Evolutionary conservation across 1,284 basidiomycete species (phyloP).

Genomic region (Melampsora larici-populina): DNA sequence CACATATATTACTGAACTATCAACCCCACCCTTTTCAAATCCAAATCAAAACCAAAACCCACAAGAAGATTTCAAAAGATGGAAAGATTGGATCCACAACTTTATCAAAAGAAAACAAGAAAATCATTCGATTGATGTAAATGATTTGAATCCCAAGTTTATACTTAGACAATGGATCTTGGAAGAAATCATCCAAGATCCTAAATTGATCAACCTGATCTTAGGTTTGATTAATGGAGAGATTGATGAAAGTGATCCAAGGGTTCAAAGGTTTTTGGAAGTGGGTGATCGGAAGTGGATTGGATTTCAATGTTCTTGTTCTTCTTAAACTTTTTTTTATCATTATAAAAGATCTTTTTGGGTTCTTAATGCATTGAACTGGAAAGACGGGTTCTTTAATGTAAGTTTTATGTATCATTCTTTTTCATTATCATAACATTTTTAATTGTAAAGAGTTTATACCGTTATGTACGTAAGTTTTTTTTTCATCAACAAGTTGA

Average conservation of each 20-base stretch:
- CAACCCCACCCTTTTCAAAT: slow-evolving; percentile 50
- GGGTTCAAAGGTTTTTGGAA: slow-evolving; percentile 73
- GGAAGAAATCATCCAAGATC: slow-evolving; percentile 75
- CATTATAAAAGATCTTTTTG: too few relatives aligned
- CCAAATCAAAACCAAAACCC: too few relatives aligned
- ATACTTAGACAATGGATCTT: slow-evolving; percentile 87
- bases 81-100: slow-evolving; percentile 65
- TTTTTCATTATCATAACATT: too few relatives aligned
- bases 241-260: slow-evolving; percentile 63
- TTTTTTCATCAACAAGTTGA: too few relatives aligned
- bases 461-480: too few relatives aligned
- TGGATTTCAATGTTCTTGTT: slow-evolving; percentile 90
- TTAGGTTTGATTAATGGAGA: slow-evolving; percentile 49
- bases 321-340: slow-evolving; percentile 59
- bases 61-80: slow-evolving; percentile 57
- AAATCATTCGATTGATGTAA: slow-evolving; percentile 57
- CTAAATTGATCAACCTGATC: slow-evolving; percentile 62
- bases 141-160: slow-evolving; percentile 77
- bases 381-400: too few relatives aligned
- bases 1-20: slow-evolving; percentile 59
- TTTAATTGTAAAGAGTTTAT: too few relatives aligned
- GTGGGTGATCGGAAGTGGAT: slow-evolving; percentile 71
- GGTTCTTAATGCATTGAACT: too few relatives aligned
- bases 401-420: too few relatives aligned
- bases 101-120: slow-evolving; percentile 58